Conservation (phyloP, 108 stramenopile genomes). For the Cylindrotheca closterium region DNA sequence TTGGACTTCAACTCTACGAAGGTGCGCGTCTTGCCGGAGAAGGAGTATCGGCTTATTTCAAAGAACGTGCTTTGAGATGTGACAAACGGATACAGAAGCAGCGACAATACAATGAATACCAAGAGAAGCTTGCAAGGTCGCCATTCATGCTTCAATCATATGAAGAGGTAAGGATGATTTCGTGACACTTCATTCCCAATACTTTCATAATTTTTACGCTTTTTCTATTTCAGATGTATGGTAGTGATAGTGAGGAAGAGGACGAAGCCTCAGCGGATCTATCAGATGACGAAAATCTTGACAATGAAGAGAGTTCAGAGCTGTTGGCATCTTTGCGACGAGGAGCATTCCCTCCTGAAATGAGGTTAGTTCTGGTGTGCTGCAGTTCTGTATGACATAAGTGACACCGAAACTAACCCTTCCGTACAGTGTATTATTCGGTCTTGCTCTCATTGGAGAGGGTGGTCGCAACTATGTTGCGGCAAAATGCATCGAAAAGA, state of each 20-base stretch:
- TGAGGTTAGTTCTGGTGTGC: slow-evolving; percentile 17
- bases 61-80: slow-evolving; percentile 45
- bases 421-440: slow-evolving; percentile 42
- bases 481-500: slow-evolving; percentile 51
- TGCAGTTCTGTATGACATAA: no score
- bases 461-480: slow-evolving; percentile 70
- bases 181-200: background rate
- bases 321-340: slow-evolving; percentile 45
- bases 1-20: slow-evolving; percentile 50
- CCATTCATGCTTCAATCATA: slow-evolving; percentile 41
- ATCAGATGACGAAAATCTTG: slow-evolving; percentile 55
- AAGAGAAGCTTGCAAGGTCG: slow-evolving; percentile 25
- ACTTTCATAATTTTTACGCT: no score
- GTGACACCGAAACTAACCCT: no score
- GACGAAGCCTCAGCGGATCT: slow-evolving; percentile 34
- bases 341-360: slow-evolving; percentile 66
- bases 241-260: slow-evolving; percentile 35
- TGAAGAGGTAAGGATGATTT: slow-evolving; percentile 49
- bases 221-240: slow-evolving; percentile 9
- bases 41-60: slow-evolving; percentile 62
- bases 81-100: slow-evolving; percentile 23
- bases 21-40: slow-evolving; percentile 66
- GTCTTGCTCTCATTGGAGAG: slow-evolving; percentile 57
- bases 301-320: slow-evolving; percentile 21
- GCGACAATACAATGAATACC: slow-evolving; percentile 23